Base-by-base conservation (phyloP, 2,329 filamentous ascomycete species). In the Alternaria sp. region DNA sequence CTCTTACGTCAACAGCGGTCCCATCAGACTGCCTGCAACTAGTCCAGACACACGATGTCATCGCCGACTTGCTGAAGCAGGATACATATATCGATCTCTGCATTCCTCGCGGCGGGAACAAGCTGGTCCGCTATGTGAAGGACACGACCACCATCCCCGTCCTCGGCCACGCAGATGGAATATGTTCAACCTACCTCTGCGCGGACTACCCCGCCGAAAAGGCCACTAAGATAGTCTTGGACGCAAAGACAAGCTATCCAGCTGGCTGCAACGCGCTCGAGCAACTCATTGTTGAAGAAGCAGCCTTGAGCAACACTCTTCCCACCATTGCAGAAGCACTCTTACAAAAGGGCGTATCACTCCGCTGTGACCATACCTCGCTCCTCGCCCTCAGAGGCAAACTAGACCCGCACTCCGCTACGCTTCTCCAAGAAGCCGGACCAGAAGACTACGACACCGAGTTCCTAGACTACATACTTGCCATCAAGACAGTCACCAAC, bases 221-320 rank as follows among this genome's bases (percentile, higher is more conserved):
- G 81, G 92, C 93, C 12, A 86, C 87, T 19, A 88, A 88, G 65
- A 91, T 97, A 58, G 84, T 98, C 51, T 85, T 97, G 58, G 96
- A 99, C 81, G 91, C 95, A 50, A 99, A 99, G 83, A 93, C 92
- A 25, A 92, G 91, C 80, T 99, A 99, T 77, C 93, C 95, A 1
- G 96, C 96, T 40, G 96, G 95, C 13, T 99, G 96, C 85, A 99
- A 99, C 83, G 90, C 91, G 45, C 82, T 94, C n/a, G 96, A 99
- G 82, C 96, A 93, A 1, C 86, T 99, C 10, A 88, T 99, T 17
- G 91, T 98, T 5, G 90, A 97, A 72, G 86, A 92, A 65, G 82
- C 87, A 15, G 90, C 90, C 1, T 84, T 97, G 4, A 77, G 81
- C 32, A 90, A 87, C 5, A 78, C 92, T 40, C 87, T 97, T 46